These are phyloP conservation scores for Amaranthus palmeri DNA, from an alignment of 148 eudicot genomes.

Conservation along the genomic window DNA sequence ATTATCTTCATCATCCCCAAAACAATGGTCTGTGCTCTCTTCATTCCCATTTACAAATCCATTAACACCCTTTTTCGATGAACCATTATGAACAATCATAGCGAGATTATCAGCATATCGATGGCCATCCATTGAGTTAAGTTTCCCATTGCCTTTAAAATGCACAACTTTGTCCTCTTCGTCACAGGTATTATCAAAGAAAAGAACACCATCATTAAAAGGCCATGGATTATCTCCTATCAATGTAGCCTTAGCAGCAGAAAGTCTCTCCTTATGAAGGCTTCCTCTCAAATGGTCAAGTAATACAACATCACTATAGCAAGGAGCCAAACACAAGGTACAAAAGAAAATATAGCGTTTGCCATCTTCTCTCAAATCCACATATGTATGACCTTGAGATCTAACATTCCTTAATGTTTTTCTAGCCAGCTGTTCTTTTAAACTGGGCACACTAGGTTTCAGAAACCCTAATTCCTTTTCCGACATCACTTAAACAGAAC, in stretches of 20 bases:
- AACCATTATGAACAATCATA: slow-evolving; percentile 37
- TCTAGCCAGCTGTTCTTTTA: slow-evolving; percentile 61
- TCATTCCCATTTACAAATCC: slow-evolving; percentile 20
- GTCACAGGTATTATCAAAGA: slow-evolving; percentile 41
- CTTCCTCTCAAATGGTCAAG: slow-evolving; percentile 73
- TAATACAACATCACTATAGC: slow-evolving; percentile 63
- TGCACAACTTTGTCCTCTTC: slow-evolving; percentile 27
- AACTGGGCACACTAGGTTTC: slow-evolving; percentile 33
- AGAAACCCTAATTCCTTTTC: slow-evolving; percentile 63
- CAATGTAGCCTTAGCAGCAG: slow-evolving; percentile 66
- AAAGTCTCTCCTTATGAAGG: slow-evolving; percentile 48
- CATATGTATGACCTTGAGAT: slow-evolving; percentile 71
- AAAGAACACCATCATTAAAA: slow-evolving; percentile 75
- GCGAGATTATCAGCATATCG: slow-evolving; percentile 39
- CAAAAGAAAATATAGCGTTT: slow-evolving; percentile 74
- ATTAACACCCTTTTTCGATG: slow-evolving; percentile 1
- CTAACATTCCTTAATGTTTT: slow-evolving; percentile 56
- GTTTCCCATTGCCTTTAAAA: slow-evolving; percentile 15
- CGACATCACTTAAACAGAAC: slow-evolving; percentile 38
- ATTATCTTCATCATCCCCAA: slow-evolving; percentile 21
- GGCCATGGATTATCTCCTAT: slow-evolving; percentile 85
- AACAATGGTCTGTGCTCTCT: slow-evolving; percentile 3
- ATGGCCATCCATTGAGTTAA: slow-evolving; percentile 19
- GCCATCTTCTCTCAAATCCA: slow-evolving; percentile 84
- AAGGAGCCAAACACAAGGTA: slow-evolving; percentile 70